Evolutionary conservation across 768 basidiomycete species (phyloP).

Genomic region (Flagelloscypha sp.): DNA sequence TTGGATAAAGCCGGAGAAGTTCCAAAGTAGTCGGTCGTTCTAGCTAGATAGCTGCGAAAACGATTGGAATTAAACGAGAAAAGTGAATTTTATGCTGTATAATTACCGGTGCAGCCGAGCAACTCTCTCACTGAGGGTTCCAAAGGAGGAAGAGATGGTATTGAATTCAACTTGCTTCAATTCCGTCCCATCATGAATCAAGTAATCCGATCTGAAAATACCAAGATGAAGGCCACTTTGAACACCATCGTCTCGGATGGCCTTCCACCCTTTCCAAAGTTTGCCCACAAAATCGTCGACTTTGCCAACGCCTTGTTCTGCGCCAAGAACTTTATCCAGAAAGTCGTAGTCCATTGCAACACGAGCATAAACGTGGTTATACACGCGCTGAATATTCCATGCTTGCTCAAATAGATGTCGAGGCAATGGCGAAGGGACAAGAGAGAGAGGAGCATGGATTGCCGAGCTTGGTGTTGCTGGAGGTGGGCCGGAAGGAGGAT

Average conservation of each 20-base stretch:
- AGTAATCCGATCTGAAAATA: constrained; percentile 90
- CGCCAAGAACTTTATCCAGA: constrained; percentile 79
- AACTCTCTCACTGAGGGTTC: constrained; percentile 58
- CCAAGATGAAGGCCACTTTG: constrained; percentile 57
- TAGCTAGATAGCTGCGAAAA: constrained; percentile 50
- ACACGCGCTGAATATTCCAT: constrained; percentile 57
- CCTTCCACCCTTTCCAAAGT: constrained; percentile 83
- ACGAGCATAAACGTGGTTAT: constrained; percentile 81
- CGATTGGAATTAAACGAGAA: neutral
- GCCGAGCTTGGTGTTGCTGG: constrained; percentile 53
- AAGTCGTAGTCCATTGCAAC: constrained; percentile 75
- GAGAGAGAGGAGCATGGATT: constrained; percentile 83
- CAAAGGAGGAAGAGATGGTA: constrained; percentile 91
- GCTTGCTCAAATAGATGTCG: constrained; percentile 60
- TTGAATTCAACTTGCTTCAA: constrained; percentile 98
- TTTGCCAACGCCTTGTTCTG: constrained; percentile 61
- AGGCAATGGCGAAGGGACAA: constrained; percentile 86
- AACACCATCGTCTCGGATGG: constrained; percentile 54
- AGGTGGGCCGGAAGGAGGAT: constrained; percentile 29
- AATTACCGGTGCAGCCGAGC: constrained; percentile 71
- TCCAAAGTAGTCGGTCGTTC: constrained; percentile 60
- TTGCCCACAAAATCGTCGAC: constrained; percentile 83
- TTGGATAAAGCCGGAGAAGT: constrained; percentile 46
- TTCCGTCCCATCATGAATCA: constrained; percentile 53
- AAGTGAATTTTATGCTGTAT: neutral